These are phyloP conservation scores for Trichosporon ovoides DNA, from an alignment of 1,284 basidiomycete genomes.

Conservation along the genomic window DNA sequence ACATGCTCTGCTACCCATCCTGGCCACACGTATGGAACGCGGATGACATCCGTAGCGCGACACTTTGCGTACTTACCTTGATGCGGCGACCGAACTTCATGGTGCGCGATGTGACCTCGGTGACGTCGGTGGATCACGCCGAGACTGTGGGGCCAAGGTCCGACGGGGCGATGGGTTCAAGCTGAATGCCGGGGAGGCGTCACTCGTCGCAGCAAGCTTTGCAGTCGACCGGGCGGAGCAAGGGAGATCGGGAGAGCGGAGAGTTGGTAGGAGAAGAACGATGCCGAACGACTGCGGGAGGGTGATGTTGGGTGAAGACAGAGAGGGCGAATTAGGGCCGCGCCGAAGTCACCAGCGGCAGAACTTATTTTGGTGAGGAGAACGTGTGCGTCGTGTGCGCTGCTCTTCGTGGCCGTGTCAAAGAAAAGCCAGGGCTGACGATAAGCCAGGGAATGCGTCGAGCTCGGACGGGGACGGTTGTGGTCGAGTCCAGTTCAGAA, in stretches of 20 bases:
- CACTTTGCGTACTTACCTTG: slow-evolving; percentile 54
- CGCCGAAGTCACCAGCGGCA: neutral
- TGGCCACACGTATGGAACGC: neutral
- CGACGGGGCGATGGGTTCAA: neutral
- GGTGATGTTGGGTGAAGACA: neutral
- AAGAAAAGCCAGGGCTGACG: neutral
- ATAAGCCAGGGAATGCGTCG: neutral
- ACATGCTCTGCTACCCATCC: neutral
- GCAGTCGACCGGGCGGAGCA: no score
- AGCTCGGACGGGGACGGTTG: neutral
- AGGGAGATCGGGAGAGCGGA: neutral
- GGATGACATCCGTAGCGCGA: no score
- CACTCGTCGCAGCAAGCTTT: no score
- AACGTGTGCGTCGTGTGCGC: slow-evolving; percentile 4
- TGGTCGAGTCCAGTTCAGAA: neutral
- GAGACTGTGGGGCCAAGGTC: neutral
- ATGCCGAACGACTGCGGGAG: no score
- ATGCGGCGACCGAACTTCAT: slow-evolving; percentile 92
- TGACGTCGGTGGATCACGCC: slow-evolving; percentile 5
- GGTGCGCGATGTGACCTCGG: slow-evolving; percentile 1
- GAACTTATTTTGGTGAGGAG: neutral
- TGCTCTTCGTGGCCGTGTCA: neutral
- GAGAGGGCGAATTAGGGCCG: neutral
- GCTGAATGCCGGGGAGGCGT: no score
- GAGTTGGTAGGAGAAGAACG: no score